phyloP scores from a whole-genome alignment of 2,329 filamentous ascomycete genomes.

The Fusarium marasasianum region DNA sequence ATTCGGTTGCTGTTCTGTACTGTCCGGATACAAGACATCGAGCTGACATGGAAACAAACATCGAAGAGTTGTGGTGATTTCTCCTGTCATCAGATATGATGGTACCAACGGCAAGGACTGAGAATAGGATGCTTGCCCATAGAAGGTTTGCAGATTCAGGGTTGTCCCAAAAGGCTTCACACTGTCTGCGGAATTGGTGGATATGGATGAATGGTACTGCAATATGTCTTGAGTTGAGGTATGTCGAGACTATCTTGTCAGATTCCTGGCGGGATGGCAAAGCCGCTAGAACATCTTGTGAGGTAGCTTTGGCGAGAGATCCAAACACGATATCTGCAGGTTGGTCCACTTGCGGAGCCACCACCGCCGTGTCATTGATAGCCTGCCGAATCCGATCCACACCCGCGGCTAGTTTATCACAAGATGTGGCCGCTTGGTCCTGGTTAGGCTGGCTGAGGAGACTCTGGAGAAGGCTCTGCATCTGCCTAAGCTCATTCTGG shows the following conservation, averaged over 20 bases:
- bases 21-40: conserved; percentile 9
- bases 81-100: background rate
- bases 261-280: conserved; percentile 9
- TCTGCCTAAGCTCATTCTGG: conserved; percentile 12
- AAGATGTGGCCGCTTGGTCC: background rate
- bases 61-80: background rate
- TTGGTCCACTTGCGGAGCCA: background rate
- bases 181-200: conserved; percentile 24
- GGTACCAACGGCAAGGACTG: background rate
- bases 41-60: background rate
- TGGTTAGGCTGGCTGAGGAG: background rate
- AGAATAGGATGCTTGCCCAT: conserved; percentile 30
- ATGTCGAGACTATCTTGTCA: conserved; percentile 1
- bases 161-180: conserved; percentile 17
- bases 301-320: background rate
- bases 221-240: conserved; percentile 14
- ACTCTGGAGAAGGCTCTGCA: conserved; percentile 2
- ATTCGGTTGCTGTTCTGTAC: background rate
- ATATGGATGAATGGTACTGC: conserved; percentile 14
- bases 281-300: background rate
- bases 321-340: background rate
- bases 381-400: background rate
- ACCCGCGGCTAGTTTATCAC: background rate
- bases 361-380: rapidly evolving
- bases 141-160: background rate